Evolutionary conservation across 495 filamentous ascomycete species (phyloP).

Genomic region (Friedmanniomyces simplex): DNA sequence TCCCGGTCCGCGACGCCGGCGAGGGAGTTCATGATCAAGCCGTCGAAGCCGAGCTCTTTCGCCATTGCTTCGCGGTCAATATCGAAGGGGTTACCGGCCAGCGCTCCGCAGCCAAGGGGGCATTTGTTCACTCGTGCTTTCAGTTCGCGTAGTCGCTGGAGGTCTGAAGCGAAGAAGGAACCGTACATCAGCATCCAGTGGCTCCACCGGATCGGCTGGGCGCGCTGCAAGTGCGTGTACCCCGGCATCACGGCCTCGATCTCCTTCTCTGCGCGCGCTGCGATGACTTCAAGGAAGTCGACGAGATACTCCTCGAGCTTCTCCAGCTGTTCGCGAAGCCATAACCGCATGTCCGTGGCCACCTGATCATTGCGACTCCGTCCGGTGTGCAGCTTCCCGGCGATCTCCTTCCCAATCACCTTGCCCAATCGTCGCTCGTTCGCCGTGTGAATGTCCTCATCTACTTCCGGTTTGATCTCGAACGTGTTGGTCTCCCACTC

Average conservation of each 20-base stretch:
- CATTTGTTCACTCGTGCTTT: conserved; percentile 63
- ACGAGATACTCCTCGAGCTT: conserved; percentile 58
- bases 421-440: conserved; percentile 87
- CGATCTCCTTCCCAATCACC: conserved; percentile 75
- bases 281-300: conserved; percentile 61
- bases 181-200: conserved; percentile 82
- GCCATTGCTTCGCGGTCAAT: conserved; percentile 86
- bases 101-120: conserved; percentile 74
- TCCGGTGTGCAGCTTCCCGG: conserved; percentile 88
- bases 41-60: conserved; percentile 78
- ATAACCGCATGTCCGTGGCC: conserved; percentile 85
- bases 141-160: conserved; percentile 69
- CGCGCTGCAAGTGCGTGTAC: conserved; percentile 89
- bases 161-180: conserved; percentile 62
- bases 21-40: conserved; percentile 74
- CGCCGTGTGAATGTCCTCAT: conserved; percentile 83
- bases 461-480: conserved; percentile 48
- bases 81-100: conserved; percentile 85
- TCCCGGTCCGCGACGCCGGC: conserved; percentile 75
- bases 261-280: conserved; percentile 65
- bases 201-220: conserved; percentile 79
- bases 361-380: conserved; percentile 90
- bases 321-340: conserved; percentile 70
- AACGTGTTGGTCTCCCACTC: conserved; percentile 64
- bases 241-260: conserved; percentile 54